Conservation (phyloP, 2,329 filamentous ascomycete genomes). For the Fusarium torulosum region DNA sequence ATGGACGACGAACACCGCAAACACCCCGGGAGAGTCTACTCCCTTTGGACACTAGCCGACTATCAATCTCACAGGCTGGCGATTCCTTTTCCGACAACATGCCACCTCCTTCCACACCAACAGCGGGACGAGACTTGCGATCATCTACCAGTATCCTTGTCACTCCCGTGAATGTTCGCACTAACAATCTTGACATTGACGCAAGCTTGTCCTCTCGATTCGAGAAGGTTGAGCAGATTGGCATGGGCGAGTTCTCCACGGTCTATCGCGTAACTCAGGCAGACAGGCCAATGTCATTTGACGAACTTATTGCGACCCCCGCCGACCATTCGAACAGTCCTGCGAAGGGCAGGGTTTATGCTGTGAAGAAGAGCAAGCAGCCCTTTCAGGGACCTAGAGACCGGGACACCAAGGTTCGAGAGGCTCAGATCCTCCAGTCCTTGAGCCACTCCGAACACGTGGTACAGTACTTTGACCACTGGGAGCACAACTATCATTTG, state of each 20-base stretch:
- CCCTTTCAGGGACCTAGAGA: conserved; percentile 83
- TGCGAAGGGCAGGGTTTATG: conserved; percentile 75
- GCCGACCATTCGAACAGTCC: conserved; percentile 64
- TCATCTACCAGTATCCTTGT: conserved; percentile 69
- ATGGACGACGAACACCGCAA: conserved; percentile 73
- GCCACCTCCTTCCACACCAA: conserved; percentile 82
- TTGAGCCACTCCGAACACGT: conserved; percentile 86
- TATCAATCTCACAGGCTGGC: conserved; percentile 80
- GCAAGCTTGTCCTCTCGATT: conserved; percentile 80
- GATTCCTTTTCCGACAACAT: conserved; percentile 55
- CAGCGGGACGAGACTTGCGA: conserved; percentile 66
- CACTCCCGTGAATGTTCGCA: conserved; percentile 76
- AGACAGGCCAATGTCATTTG: conserved; percentile 51
- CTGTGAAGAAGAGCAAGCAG: conserved; percentile 92
- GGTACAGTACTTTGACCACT: conserved; percentile 84
- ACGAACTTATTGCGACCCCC: conserved; percentile 61
- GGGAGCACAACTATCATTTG: conserved; percentile 86
- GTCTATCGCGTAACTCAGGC: conserved; percentile 81
- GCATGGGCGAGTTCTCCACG: conserved; percentile 91
- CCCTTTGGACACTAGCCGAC: conserved; percentile 82
- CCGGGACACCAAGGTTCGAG: conserved; percentile 84
- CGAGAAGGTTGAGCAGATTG: conserved; percentile 81
- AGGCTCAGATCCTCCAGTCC: conserved; percentile 83
- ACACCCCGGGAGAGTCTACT: conserved; percentile 83
- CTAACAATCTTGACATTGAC: conserved; percentile 78